Evolutionary conservation across 345 rosid species (phyloP).

Genomic region (Brassica carinata): DNA sequence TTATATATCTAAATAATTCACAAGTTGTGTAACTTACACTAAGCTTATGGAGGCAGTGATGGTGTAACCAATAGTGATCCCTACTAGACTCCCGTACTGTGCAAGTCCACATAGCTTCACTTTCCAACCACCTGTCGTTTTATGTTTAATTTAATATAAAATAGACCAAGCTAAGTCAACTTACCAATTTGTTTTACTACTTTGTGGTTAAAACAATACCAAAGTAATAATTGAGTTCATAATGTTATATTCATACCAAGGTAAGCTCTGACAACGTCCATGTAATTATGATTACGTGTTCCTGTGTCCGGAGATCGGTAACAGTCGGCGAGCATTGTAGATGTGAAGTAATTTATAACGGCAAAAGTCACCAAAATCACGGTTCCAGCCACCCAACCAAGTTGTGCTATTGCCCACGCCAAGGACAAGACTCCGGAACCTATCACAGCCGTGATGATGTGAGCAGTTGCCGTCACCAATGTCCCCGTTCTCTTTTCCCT

Average conservation of each 20-base stretch:
- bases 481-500: conserved; percentile 64
- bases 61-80: conserved; percentile 72
- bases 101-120: conserved; percentile 73
- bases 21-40: conserved; percentile 66
- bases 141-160: too few species aligned
- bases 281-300: conserved; percentile 74
- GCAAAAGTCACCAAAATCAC: conserved; percentile 59
- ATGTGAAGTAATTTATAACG: conserved; percentile 69
- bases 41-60: conserved; percentile 93
- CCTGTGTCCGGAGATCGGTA: conserved; percentile 71
- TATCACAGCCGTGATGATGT: conserved; percentile 89
- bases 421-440: conserved; percentile 86
- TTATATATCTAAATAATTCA: neutral
- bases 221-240: neutral
- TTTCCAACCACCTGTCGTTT: conserved; percentile 54
- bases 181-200: too few species aligned
- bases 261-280: conserved; percentile 70
- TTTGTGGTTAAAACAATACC: neutral
- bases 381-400: conserved; percentile 87
- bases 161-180: neutral
- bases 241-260: conserved; percentile 48
- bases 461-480: conserved; percentile 53
- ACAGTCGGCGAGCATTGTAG: conserved; percentile 66
- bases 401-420: conserved; percentile 88
- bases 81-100: conserved; percentile 72